Evolutionary conservation across 805 yeast genomes (phyloP).

Genomic region (Saccharomycopsis oosterbeekiorum): DNA sequence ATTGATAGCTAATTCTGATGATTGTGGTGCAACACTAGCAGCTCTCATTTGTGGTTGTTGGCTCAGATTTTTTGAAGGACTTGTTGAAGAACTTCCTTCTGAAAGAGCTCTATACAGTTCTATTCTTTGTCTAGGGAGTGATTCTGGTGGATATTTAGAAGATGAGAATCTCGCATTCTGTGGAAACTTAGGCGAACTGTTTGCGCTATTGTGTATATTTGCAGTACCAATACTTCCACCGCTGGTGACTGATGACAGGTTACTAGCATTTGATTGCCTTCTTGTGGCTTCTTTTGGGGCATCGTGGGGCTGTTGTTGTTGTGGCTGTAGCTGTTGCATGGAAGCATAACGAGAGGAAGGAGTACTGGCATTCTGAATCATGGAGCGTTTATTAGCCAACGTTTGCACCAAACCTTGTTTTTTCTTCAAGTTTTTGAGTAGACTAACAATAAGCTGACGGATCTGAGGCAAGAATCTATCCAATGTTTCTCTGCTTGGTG

Average conservation of each 20-base stretch:
- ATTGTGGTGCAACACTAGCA: neutral
- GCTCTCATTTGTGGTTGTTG: neutral
- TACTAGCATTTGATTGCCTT: constrained; percentile 13
- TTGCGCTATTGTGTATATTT: neutral
- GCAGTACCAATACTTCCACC: neutral
- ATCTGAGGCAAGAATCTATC: constrained; percentile 77
- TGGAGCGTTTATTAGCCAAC: neutral
- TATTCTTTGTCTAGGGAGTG: constrained; percentile 13
- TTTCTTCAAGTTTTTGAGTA: constrained; percentile 68
- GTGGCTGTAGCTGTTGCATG: constrained; percentile 16
- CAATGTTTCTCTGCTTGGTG: constrained; percentile 73
- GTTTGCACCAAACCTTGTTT: constrained; percentile 55
- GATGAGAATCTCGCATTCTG: neutral
- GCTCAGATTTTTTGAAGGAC: neutral
- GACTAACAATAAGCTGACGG: constrained; percentile 71
- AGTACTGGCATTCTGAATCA: constrained; percentile 18
- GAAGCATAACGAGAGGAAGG: constrained; percentile 5
- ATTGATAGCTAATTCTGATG: neutral
- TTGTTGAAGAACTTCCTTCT: neutral
- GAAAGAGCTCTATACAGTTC: constrained; percentile 4
- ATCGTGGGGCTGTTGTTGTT: constrained; percentile 10
- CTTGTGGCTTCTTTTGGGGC: constrained; percentile 7
- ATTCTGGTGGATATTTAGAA: neutral
- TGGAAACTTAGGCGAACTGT: neutral
- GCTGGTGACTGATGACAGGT: neutral